Evolutionary conservation across 805 yeast genomes (phyloP).

Genomic region (Saturnispora kantuleensis): DNA sequence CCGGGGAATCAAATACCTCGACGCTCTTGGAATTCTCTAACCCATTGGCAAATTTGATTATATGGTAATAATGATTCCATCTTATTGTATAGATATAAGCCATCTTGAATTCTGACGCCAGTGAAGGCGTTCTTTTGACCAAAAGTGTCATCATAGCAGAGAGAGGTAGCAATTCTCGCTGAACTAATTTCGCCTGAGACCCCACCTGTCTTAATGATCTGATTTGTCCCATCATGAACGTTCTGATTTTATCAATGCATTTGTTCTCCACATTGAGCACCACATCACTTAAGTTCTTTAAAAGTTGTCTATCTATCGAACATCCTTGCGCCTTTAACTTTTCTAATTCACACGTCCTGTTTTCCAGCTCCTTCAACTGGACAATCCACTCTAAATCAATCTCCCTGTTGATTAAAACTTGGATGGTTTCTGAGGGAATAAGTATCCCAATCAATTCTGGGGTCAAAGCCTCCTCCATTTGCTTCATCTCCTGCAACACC

Average conservation of each 20-base stretch:
- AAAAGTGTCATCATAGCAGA: conserved; percentile 55
- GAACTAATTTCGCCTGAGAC: conserved; percentile 64
- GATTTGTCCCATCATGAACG: conserved; percentile 54
- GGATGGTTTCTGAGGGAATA: conserved; percentile 63
- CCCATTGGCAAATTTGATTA: conserved; percentile 66
- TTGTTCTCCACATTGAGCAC: conserved; percentile 49
- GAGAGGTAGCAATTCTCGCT: conserved; percentile 52
- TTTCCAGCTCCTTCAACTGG: conserved; percentile 30
- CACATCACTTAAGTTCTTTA: conserved; percentile 21
- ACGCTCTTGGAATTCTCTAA: conserved; percentile 52
- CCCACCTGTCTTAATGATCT: conserved; percentile 58
- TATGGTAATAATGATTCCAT: conserved; percentile 83
- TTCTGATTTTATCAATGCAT: conserved; percentile 68
- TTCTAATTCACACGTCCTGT: conserved; percentile 47
- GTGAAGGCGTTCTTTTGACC: conserved; percentile 39
- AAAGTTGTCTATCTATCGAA: conserved; percentile 10
- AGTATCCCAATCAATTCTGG: conserved; percentile 70
- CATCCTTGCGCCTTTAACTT: conserved; percentile 36
- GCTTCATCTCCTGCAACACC: conserved; percentile 38
- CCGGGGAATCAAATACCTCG: conserved; percentile 38
- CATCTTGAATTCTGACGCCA: conserved; percentile 62
- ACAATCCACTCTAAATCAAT: conserved; percentile 58
- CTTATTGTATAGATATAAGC: conserved; percentile 85
- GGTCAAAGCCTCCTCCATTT: conserved; percentile 43
- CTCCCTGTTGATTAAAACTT: conserved; percentile 46